phyloP scores from a whole-genome alignment of 257 asterid species.

The Cynanchum wilfordii region DNA sequence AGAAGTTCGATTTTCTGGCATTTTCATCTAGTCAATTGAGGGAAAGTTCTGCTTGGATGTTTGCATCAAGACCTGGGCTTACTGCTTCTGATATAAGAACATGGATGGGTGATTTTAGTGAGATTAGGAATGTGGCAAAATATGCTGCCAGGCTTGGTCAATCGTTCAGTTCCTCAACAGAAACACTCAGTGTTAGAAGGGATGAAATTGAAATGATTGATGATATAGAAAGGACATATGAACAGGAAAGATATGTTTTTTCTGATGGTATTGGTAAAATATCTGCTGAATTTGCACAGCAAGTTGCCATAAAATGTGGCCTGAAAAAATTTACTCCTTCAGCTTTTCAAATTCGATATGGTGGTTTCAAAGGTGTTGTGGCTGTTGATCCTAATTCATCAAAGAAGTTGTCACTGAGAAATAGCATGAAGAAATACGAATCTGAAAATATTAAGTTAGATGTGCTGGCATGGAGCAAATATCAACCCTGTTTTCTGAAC shows the following conservation, averaged over 20 bases:
- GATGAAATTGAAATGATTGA: conserved; percentile 49
- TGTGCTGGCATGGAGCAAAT: conserved; percentile 74
- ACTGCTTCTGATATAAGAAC: conserved; percentile 52
- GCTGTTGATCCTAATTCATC: conserved; percentile 58
- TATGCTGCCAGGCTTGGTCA: conserved; percentile 99
- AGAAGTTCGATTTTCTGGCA: conserved; percentile 78
- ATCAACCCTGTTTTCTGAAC: conserved; percentile 23
- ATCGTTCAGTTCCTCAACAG: conserved; percentile 85
- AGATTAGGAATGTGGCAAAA: conserved; percentile 74
- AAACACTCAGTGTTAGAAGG: conserved; percentile 48
- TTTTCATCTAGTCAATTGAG: conserved; percentile 88
- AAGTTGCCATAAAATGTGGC: conserved; percentile 72
- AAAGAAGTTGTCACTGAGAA: conserved; percentile 56
- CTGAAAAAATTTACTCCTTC: conserved; percentile 49
- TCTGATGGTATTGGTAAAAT: conserved; percentile 96
- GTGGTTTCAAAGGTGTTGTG: conserved; percentile 91
- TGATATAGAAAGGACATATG: conserved; percentile 30
- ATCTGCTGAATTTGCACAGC: conserved; percentile 55
- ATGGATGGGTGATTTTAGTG: conserved; percentile 82
- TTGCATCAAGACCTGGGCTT: conserved; percentile 47
- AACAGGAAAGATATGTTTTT: conserved; percentile 38
- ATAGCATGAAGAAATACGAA: conserved; percentile 71
- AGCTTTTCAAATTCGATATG: conserved; percentile 83
- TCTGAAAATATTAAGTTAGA: conserved; percentile 64
- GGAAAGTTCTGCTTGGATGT: conserved; percentile 91